phyloP scores from a whole-genome alignment of 768 basidiomycete genomes.

The Flagelloscypha sp. region DNA sequence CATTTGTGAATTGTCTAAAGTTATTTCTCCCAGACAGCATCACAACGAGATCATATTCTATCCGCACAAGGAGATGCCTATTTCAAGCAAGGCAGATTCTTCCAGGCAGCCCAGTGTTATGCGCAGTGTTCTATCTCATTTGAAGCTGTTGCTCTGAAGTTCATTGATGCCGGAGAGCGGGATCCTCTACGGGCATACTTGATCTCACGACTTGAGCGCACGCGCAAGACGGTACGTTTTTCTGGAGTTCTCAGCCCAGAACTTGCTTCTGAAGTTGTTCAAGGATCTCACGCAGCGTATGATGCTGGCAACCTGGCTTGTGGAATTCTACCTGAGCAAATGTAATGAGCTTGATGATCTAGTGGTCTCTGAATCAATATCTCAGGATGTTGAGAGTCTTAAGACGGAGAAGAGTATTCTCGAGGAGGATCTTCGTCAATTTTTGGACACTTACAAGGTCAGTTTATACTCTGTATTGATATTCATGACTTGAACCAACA shows the following conservation, averaged over 20 bases:
- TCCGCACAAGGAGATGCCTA: constrained; percentile 75
- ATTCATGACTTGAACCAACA: not conserved
- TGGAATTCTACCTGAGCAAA: constrained; percentile 95
- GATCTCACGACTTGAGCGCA: constrained; percentile 77
- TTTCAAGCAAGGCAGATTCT: constrained; percentile 74
- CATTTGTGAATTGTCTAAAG: constrained; percentile 2
- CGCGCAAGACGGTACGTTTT: constrained; percentile 64
- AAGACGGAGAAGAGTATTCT: constrained; percentile 71
- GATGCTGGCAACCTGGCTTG: constrained; percentile 97
- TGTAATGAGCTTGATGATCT: constrained; percentile 94
- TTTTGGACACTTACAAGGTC: constrained; percentile 92
- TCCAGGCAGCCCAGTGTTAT: constrained; percentile 88
- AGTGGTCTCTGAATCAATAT: constrained; percentile 76
- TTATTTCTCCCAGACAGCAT: constrained; percentile 52
- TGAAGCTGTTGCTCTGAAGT: constrained; percentile 87
- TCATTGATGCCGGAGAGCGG: constrained; percentile 81
- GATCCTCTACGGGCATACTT: constrained; percentile 89
- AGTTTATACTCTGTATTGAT: constrained; percentile 10
- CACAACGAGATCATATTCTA: constrained; percentile 79
- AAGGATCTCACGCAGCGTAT: constrained; percentile 91
- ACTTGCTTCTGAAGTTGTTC: not conserved
- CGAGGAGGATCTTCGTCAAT: constrained; percentile 89
- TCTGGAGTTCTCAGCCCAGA: not conserved
- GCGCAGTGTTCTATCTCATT: constrained; percentile 83
- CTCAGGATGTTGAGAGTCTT: constrained; percentile 80